Evolutionary conservation across 2,329 filamentous ascomycete genomes (phyloP).

Genomic region (Cryphonectria carpinicola): DNA sequence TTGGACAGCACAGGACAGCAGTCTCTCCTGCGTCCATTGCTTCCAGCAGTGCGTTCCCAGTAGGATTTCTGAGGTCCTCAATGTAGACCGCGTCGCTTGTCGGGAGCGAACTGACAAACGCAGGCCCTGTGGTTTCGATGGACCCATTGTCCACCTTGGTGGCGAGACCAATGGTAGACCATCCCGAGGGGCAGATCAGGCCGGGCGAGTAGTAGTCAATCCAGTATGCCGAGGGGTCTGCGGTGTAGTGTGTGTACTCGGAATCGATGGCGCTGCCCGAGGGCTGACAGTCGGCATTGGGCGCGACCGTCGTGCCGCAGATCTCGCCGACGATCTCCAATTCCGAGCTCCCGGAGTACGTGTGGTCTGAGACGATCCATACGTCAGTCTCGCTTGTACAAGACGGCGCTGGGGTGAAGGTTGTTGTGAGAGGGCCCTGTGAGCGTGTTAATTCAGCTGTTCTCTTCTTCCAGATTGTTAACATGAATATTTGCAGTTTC

Average conservation of each 20-base stretch:
- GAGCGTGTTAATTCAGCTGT: background rate
- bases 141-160: constrained; percentile 19
- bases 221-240: background rate
- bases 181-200: constrained; percentile 17
- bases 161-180: constrained; percentile 19
- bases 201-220: constrained; percentile 20
- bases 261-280: constrained; percentile 18
- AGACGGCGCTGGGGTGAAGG: constrained; percentile 22
- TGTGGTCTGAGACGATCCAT: background rate
- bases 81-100: background rate
- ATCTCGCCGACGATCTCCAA: background rate
- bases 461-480: too few relatives aligned
- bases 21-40: constrained; percentile 13
- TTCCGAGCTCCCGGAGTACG: background rate
- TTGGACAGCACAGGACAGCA: constrained; percentile 19
- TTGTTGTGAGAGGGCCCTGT: constrained; percentile 23
- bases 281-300: constrained; percentile 16
- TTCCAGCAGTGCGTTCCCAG: constrained; percentile 9
- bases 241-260: background rate
- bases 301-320: background rate
- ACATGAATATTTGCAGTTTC: background rate
- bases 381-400: constrained; percentile 9
- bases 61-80: background rate
- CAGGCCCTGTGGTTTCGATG: constrained; percentile 16
- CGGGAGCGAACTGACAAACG: background rate